Conservation (phyloP, 805 yeast species). For the Osmozyma mogii region DNA sequence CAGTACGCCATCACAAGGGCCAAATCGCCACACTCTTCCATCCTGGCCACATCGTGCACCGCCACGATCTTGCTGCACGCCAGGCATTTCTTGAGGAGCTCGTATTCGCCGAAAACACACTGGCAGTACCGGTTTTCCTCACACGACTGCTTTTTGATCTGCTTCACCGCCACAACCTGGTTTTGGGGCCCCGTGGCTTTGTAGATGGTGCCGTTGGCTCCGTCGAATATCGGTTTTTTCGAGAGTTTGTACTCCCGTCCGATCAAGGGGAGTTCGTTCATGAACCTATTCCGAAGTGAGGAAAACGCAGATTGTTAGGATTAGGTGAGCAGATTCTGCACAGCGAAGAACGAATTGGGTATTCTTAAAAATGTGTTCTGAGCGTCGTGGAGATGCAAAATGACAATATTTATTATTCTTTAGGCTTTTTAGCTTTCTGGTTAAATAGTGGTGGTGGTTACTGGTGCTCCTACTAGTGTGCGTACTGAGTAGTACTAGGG, state of each 20-base stretch:
- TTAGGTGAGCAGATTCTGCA: too few species aligned
- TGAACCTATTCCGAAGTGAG: background rate
- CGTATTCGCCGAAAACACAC: conserved; percentile 24
- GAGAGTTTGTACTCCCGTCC: conserved; percentile 19
- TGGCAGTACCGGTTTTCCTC: conserved; percentile 12
- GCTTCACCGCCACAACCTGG: conserved; percentile 22
- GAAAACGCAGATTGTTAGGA: too few species aligned
- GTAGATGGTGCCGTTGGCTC: conserved; percentile 32
- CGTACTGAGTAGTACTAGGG: too few species aligned
- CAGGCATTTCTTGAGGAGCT: conserved; percentile 18
- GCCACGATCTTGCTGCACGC: conserved; percentile 21
- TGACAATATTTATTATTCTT: too few species aligned
- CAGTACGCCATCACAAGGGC: conserved; percentile 37
- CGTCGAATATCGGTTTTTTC: conserved; percentile 31
- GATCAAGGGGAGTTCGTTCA: conserved; percentile 5
- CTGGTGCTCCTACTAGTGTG: too few species aligned
- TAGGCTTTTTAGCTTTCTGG: too few species aligned
- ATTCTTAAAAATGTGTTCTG: too few species aligned
- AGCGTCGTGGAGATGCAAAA: too few species aligned
- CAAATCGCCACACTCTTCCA: conserved; percentile 12
- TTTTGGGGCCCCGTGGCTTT: conserved; percentile 21
- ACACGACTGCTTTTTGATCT: conserved; percentile 16
- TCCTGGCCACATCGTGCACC: conserved; percentile 22
- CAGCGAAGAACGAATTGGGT: too few species aligned
- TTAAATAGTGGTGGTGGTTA: too few species aligned